phyloP scores from a whole-genome alignment of 148 eudicot species.

The Rhododendron mucronatum region DNA sequence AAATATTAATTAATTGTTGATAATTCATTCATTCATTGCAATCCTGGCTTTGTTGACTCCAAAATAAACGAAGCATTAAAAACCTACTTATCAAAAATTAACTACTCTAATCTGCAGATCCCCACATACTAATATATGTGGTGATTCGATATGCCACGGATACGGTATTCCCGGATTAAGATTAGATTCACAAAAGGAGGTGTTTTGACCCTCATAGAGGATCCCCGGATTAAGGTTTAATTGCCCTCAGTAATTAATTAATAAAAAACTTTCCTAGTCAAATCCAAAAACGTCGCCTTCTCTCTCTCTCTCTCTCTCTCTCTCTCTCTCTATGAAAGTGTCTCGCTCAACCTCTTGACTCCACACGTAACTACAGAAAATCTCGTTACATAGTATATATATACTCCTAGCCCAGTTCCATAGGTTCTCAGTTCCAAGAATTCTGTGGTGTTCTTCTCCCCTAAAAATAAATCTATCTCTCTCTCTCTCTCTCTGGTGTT shows the following conservation, averaged over 20 bases:
- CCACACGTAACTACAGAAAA: not conserved
- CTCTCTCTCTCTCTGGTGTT: not conserved
- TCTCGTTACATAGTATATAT: not conserved
- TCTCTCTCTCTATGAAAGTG: not conserved
- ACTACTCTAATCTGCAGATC: not conserved
- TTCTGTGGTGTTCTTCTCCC: not conserved
- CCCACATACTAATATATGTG: too few relatives aligned
- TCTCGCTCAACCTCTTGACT: not conserved
- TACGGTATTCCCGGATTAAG: not conserved
- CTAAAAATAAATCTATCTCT: too few relatives aligned
- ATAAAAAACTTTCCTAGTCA: not conserved
- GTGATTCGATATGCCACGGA: not conserved
- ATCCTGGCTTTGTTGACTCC: not conserved
- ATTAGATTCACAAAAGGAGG: not conserved
- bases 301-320: not conserved
- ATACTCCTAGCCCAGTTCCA: not conserved
- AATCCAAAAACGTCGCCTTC: not conserved
- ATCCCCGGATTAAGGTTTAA: too few relatives aligned
- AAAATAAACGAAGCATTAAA: not conserved
- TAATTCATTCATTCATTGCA: not conserved
- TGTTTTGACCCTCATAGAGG: too few relatives aligned
- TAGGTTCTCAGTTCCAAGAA: not conserved
- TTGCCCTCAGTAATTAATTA: too few relatives aligned
- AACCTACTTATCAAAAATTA: too few relatives aligned
- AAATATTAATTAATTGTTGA: too few relatives aligned